phyloP scores from a whole-genome alignment of 2,329 filamentous ascomycete genomes.

The Penicillium psychrosexuale region DNA sequence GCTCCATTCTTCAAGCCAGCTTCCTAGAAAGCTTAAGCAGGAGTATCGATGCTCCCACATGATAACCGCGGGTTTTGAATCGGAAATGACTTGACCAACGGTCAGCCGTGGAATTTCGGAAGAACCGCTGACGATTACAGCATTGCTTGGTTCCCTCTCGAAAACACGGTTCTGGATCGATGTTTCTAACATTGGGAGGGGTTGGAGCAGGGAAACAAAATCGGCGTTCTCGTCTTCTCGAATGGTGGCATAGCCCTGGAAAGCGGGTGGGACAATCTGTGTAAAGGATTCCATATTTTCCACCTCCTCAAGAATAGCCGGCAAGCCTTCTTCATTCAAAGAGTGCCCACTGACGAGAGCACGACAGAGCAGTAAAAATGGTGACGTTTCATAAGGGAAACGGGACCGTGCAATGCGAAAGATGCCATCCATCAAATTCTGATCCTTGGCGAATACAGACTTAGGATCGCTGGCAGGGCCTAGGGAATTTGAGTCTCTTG shows the following conservation, averaged over 20 bases:
- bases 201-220: constrained; percentile 62
- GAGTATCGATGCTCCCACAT: constrained; percentile 75
- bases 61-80: constrained; percentile 71
- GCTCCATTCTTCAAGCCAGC: constrained; percentile 54
- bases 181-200: constrained; percentile 52
- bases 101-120: constrained; percentile 40
- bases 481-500: constrained; percentile 17
- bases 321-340: constrained; percentile 48
- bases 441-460: constrained; percentile 57
- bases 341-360: constrained; percentile 54
- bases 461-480: constrained; percentile 38
- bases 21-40: constrained; percentile 73
- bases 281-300: constrained; percentile 71
- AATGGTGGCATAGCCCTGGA: constrained; percentile 71
- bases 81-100: constrained; percentile 65
- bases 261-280: constrained; percentile 67
- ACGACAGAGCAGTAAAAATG: constrained; percentile 70
- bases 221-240: constrained; percentile 85
- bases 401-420: constrained; percentile 69
- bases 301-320: constrained; percentile 61
- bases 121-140: constrained; percentile 35
- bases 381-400: constrained; percentile 80
- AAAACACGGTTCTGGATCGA: constrained; percentile 24
- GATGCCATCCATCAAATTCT: constrained; percentile 54
- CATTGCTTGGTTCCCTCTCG: constrained; percentile 26